These are phyloP conservation scores for Aspergillus heteromorphus DNA, from an alignment of 495 filamentous ascomycete species.

Conservation along the genomic window DNA sequence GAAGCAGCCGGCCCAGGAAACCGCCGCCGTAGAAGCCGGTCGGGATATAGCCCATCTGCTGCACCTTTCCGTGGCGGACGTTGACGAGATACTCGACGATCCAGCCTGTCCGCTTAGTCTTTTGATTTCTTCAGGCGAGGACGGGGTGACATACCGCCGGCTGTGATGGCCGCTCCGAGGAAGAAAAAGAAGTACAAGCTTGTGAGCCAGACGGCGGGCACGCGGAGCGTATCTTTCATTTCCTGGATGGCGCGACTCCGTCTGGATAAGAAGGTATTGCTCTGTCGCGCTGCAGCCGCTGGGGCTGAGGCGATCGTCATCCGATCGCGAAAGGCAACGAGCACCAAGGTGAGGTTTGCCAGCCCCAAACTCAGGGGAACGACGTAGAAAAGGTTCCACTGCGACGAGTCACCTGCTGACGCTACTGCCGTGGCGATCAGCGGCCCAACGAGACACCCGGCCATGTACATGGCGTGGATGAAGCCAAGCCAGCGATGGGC, in stretches of 20 bases:
- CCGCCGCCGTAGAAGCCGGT: conserved; percentile 26
- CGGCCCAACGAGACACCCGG: conserved; percentile 26
- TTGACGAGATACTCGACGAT: conserved; percentile 30
- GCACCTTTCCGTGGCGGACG: conserved; percentile 26
- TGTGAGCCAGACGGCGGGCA: conserved; percentile 23
- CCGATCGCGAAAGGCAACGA: conserved; percentile 20
- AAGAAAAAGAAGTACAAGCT: conserved; percentile 34
- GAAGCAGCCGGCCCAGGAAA: conserved; percentile 23
- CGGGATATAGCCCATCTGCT: conserved; percentile 27
- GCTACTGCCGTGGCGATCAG: conserved; percentile 27
- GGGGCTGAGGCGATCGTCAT: neutral
- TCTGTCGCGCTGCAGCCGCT: neutral
- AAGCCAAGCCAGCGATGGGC: conserved; percentile 31
- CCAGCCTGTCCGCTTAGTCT: conserved; percentile 16
- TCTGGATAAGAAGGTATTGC: neutral
- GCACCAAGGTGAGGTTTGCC: conserved; percentile 16
- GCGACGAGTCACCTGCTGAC: conserved; percentile 14
- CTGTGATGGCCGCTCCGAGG: conserved; percentile 24
- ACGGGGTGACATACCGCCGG: conserved; percentile 20
- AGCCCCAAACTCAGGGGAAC: conserved; percentile 23
- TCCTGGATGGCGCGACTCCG: conserved; percentile 13
- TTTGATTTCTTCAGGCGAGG: neutral
- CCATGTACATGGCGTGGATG: conserved; percentile 36
- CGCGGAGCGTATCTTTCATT: conserved; percentile 20
- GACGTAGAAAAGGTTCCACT: conserved; percentile 25